Conservation (phyloP, 768 basidiomycete species). For the Cyathus striatus region DNA sequence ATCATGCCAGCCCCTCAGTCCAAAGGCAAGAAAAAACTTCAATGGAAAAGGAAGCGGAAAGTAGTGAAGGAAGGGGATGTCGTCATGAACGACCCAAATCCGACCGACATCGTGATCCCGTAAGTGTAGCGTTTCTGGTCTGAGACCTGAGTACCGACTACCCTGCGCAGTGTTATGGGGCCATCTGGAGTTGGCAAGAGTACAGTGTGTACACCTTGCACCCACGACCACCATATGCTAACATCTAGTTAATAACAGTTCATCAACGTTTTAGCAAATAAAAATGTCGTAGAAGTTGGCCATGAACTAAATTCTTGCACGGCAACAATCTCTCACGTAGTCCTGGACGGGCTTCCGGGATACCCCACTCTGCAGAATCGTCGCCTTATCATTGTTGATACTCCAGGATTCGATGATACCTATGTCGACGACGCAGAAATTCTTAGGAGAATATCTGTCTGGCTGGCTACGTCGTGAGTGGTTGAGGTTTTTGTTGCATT, state of each 20-base stretch:
- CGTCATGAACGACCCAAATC: not conserved
- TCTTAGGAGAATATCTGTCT: not conserved
- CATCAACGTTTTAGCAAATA: not conserved
- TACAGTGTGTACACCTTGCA: not conserved
- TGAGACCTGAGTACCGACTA: not conserved
- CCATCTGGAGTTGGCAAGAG: not conserved
- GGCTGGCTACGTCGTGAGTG: not conserved
- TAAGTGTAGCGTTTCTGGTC: not conserved
- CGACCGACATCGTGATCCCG: not conserved
- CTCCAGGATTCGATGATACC: conserved; percentile 1
- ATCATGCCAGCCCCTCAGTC: too few species aligned
- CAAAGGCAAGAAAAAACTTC: too few species aligned
- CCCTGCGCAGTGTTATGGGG: not conserved
- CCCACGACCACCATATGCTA: not conserved
- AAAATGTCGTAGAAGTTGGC: not conserved
- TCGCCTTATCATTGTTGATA: not conserved
- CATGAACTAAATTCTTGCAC: not conserved
- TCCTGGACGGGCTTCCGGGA: too few species aligned
- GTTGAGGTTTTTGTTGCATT: not conserved
- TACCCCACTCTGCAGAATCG: not conserved
- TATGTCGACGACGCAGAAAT: not conserved
- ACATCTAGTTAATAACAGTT: not conserved
- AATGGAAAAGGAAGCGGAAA: not conserved
- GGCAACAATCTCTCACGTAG: not conserved
- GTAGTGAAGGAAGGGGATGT: not conserved